Percentiles rank a stretch among this genome's conserved stretches.
phyloP scores from a whole-genome alignment of 768 basidiomycete genomes.

The Pulveroboletus sp. region DNA sequence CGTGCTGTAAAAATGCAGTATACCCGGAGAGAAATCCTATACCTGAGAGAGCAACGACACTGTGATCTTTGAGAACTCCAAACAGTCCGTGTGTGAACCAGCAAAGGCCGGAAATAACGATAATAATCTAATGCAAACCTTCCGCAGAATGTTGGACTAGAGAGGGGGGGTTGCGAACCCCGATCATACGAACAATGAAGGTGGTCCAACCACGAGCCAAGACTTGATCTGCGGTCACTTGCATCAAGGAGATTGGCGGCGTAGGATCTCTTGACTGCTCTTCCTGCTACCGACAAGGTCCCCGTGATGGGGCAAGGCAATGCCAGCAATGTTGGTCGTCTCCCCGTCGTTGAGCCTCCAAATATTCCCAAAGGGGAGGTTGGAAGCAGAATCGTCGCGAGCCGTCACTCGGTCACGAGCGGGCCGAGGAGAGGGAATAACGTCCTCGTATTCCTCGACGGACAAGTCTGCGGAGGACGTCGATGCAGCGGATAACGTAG shows the following conservation, averaged over 20 bases:
- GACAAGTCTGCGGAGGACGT: constrained; percentile 64
- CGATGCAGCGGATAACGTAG: constrained; percentile 59
- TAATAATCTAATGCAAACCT: constrained; percentile 26
- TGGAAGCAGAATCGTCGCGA: constrained; percentile 26
- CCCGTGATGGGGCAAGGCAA: constrained; percentile 43
- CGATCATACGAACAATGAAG: not conserved
- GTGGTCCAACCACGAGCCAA: not conserved
- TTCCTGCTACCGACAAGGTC: constrained; percentile 38
- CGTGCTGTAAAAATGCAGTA: constrained; percentile 31
- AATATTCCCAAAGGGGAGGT: constrained; percentile 46
- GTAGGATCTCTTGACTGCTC: constrained; percentile 35
- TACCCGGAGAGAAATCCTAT: constrained; percentile 29
- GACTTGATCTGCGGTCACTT: not conserved
- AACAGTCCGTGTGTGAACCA: constrained; percentile 28
- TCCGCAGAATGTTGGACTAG: constrained; percentile 14
- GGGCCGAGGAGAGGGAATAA: constrained; percentile 24
- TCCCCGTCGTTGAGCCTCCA: constrained; percentile 75
- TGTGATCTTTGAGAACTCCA: constrained; percentile 26
- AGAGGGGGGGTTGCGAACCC: not conserved
- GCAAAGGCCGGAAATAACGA: constrained; percentile 28
- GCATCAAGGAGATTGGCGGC: constrained; percentile 26
- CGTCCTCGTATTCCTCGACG: constrained; percentile 50
- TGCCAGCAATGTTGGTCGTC: constrained; percentile 48
- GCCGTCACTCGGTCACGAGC: constrained; percentile 25
- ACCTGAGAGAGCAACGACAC: constrained; percentile 21